Percentiles rank a stretch among this genome's conserved stretches.
Evolutionary conservation across 1,284 basidiomycete genomes (phyloP).

Genomic region (Phenoliferia sp.): DNA sequence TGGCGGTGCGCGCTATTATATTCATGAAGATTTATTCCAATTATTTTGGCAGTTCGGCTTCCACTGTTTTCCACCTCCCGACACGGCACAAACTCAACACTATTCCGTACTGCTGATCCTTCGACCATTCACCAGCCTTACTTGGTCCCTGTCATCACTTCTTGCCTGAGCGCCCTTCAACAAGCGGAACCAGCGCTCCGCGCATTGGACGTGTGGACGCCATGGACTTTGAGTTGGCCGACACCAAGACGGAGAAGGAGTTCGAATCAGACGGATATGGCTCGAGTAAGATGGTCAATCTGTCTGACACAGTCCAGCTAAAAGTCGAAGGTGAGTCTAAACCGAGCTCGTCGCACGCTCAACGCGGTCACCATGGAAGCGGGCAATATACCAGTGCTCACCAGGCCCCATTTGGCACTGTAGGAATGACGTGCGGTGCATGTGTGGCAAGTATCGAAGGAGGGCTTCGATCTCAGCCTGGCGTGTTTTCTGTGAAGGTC

Average conservation of each 20-base stretch:
- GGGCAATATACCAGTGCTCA: not conserved
- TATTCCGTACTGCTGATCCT: too few species aligned
- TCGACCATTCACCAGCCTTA: too few species aligned
- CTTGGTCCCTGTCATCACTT: too few species aligned
- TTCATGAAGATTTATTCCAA: too few species aligned
- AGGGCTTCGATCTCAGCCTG: conserved; percentile 74
- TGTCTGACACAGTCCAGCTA: conserved; percentile 5
- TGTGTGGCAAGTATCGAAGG: conserved; percentile 74
- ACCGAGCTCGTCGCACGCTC: not conserved
- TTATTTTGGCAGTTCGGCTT: too few species aligned
- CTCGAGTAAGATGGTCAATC: not conserved
- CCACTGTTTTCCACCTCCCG: too few species aligned
- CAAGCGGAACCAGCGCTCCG: not conserved
- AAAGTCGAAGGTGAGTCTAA: conserved; percentile 22
- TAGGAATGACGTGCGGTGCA: conserved; percentile 44
- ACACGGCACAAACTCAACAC: too few species aligned
- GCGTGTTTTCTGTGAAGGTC: conserved; percentile 83
- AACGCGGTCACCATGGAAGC: not conserved
- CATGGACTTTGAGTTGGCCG: not conserved
- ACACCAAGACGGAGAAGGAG: not conserved
- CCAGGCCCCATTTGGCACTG: not conserved
- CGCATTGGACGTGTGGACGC: not conserved
- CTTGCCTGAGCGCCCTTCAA: not conserved
- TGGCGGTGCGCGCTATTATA: too few species aligned
- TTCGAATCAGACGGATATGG: conserved; percentile 3